Conservation (phyloP, 1,284 basidiomycete genomes). For the Thelephora terrestris region DNA sequence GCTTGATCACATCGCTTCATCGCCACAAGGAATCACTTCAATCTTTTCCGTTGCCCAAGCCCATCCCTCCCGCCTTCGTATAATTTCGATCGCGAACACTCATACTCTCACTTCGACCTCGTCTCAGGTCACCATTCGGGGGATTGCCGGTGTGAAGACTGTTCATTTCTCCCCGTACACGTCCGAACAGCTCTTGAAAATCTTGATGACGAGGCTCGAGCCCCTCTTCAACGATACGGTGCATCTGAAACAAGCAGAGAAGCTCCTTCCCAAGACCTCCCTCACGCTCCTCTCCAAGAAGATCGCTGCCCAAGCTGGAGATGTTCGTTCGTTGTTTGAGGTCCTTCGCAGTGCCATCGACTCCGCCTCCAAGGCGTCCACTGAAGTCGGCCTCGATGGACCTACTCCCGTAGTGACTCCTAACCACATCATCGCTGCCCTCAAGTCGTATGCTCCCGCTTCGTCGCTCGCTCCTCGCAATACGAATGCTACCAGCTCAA, state of each 20-base stretch:
- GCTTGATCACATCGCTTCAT: constrained; percentile 62
- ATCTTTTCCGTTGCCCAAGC: constrained; percentile 55
- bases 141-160: constrained; percentile 41
- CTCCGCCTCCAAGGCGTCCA: constrained; percentile 33
- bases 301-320: constrained; percentile 66
- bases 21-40: constrained; percentile 41
- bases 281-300: constrained; percentile 66
- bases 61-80: constrained; percentile 38
- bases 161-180: constrained; percentile 72
- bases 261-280: constrained; percentile 51
- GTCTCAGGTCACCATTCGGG: constrained; percentile 23
- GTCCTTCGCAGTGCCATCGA: constrained; percentile 71
- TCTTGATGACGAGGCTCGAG: constrained; percentile 51
- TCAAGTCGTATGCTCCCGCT: constrained; percentile 55
- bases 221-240: constrained; percentile 24
- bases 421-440: constrained; percentile 51
- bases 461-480: constrained; percentile 15
- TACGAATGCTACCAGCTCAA: constrained; percentile 28
- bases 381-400: constrained; percentile 23
- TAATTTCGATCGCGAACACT: constrained; percentile 76
- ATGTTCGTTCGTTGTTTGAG: constrained; percentile 67
- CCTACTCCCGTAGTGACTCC: constrained; percentile 44
- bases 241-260: constrained; percentile 28
- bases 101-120: constrained; percentile 61
- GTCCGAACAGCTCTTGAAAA: constrained; percentile 51